A percentile compares a stretch with the other conserved stretches of the same genome.
phyloP scores from a whole-genome alignment of 1,139 yeast species.

The Hansenula sp. region DNA sequence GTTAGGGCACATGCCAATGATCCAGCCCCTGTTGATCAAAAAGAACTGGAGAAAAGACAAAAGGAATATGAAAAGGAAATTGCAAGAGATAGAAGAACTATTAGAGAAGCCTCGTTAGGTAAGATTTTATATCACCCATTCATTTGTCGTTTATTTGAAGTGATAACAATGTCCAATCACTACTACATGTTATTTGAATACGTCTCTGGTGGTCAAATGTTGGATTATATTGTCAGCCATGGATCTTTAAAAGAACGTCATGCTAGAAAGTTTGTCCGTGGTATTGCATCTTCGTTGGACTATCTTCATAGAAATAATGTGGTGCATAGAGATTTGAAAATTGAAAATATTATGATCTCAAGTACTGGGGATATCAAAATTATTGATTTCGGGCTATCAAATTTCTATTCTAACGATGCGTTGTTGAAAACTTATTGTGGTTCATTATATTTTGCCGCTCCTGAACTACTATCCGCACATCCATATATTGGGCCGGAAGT shows the following conservation, averaged over 20 bases:
- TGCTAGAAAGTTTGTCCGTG: conserved; percentile 93
- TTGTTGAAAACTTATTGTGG: conserved; percentile 95
- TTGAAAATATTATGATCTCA: conserved; percentile 93
- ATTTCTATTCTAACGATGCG: conserved; percentile 69
- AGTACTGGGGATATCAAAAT: conserved; percentile 92
- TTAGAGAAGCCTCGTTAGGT: conserved; percentile 94
- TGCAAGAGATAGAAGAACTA: conserved; percentile 86
- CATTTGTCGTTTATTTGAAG: conserved; percentile 88
- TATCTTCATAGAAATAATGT: conserved; percentile 92
- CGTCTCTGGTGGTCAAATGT: conserved; percentile 96
- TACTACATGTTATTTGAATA: conserved; percentile 96
- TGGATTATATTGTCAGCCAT: conserved; percentile 95
- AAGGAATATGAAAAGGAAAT: conserved; percentile 83
- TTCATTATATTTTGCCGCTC: conserved; percentile 96
- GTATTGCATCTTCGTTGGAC: conserved; percentile 92
- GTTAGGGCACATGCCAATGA: conserved; percentile 74
- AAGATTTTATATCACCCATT: conserved; percentile 87
- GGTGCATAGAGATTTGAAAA: conserved; percentile 94
- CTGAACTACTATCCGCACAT: conserved; percentile 86
- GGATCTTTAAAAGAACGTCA: conserved; percentile 92
- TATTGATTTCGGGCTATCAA: conserved; percentile 94
- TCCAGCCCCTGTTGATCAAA: conserved; percentile 55
- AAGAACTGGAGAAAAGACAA: conserved; percentile 57
- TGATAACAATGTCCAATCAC: conserved; percentile 95
- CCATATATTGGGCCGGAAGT: conserved; percentile 97